Conservation (phyloP, 805 yeast genomes). For the Scheffersomyces spartinae region DNA sequence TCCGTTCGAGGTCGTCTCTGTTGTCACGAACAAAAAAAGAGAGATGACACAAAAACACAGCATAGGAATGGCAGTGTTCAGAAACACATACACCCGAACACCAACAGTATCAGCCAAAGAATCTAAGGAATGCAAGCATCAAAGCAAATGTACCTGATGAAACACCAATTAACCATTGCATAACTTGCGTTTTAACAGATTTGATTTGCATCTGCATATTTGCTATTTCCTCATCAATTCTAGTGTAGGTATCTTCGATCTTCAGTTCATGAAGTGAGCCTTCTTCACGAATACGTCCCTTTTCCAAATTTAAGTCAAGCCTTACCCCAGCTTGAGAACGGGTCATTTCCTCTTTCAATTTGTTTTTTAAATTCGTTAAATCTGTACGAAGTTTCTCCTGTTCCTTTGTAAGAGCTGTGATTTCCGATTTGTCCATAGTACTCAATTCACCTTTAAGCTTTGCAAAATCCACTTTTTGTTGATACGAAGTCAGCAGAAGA, state of each 20-base stretch:
- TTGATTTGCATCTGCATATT: conserved; percentile 94
- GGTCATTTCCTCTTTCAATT: conserved; percentile 82
- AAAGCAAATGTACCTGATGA: conserved; percentile 97
- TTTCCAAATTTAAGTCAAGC: conserved; percentile 83
- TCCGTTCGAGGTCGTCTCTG: no score
- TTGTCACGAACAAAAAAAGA: no score
- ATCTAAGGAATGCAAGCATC: conserved; percentile 80
- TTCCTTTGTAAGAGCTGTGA: conserved; percentile 70
- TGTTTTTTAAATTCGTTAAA: conserved; percentile 73
- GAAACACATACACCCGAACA: no score
- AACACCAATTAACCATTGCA: conserved; percentile 98
- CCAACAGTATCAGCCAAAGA: conserved; percentile 40
- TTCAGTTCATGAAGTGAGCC: conserved; percentile 85
- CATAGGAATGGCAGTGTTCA: no score
- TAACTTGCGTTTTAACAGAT: conserved; percentile 88
- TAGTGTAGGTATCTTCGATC: conserved; percentile 87
- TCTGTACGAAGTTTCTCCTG: conserved; percentile 78
- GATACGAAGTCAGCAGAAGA: conserved; percentile 76
- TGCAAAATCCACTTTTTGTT: conserved; percentile 94
- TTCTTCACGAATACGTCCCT: conserved; percentile 92
- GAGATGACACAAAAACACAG: no score
- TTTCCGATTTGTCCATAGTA: conserved; percentile 78
- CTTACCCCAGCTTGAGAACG: conserved; percentile 85
- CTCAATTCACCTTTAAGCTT: conserved; percentile 87
- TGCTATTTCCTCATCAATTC: conserved; percentile 90